phyloP scores from a whole-genome alignment of 306 rosid genomes.

The Prunus salicina region DNA sequence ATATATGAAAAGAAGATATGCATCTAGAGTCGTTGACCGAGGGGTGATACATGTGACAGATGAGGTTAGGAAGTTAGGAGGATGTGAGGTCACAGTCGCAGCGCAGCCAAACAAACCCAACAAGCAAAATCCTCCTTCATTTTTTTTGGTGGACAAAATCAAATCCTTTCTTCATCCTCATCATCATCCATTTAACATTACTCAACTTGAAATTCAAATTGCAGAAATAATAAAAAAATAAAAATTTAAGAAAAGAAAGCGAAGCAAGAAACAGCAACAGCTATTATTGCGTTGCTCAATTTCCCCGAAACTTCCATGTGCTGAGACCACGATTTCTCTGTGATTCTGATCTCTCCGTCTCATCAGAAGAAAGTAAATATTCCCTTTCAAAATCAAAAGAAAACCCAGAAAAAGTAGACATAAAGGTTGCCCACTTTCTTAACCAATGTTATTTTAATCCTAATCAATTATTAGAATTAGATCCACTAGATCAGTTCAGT shows the following conservation, averaged over 20 bases:
- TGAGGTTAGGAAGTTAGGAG: not conserved
- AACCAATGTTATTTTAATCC: not conserved
- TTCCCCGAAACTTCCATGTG: not conserved
- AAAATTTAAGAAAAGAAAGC: too few species aligned
- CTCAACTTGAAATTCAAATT: conserved; percentile 14
- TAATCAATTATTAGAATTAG: not conserved
- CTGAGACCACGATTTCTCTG: not conserved
- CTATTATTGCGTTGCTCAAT: not conserved
- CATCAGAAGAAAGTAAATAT: not conserved
- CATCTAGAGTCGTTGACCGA: too few species aligned
- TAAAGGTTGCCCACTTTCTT: not conserved
- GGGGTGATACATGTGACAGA: not conserved
- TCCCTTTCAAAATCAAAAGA: not conserved
- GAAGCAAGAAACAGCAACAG: not conserved
- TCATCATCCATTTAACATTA: not conserved
- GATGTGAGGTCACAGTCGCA: not conserved
- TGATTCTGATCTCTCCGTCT: not conserved
- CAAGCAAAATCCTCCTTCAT: not conserved
- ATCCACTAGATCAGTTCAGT: not conserved
- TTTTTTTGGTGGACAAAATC: too few species aligned
- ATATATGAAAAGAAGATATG: too few species aligned
- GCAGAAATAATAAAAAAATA: not conserved
- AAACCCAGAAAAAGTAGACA: not conserved
- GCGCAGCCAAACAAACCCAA: not conserved
- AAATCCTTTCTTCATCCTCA: not conserved